Percentiles rank a stretch among this genome's conserved stretches.
phyloP scores from a whole-genome alignment of 2,329 filamentous ascomycete species.

The Paracoccidioides lutzii region DNA sequence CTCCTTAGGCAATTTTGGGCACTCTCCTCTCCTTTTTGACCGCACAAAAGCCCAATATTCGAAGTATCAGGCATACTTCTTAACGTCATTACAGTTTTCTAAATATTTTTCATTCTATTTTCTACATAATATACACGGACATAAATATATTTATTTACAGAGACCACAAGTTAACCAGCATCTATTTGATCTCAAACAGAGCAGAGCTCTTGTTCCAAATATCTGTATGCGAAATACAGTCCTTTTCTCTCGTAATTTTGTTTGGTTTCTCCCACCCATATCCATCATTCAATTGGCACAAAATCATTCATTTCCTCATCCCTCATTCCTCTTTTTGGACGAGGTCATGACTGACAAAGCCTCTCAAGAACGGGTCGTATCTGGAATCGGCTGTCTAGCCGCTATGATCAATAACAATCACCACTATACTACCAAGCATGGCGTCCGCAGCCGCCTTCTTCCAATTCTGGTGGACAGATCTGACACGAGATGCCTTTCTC shows the following conservation, averaged over 20 bases:
- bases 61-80: constrained; percentile 3
- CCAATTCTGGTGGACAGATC: constrained; percentile 26
- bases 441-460: constrained; percentile 16
- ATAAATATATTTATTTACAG: neutral
- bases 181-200: neutral
- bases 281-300: neutral
- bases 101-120: neutral
- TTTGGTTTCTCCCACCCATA: neutral
- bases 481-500: constrained; percentile 22
- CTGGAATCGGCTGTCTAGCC: neutral
- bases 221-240: neutral
- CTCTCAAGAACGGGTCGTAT: neutral
- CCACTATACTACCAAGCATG: constrained; percentile 1
- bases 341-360: constrained; percentile 3
- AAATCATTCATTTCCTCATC: neutral
- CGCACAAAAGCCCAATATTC: neutral
- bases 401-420: constrained; percentile 1
- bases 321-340: neutral
- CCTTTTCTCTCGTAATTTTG: neutral
- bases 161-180: neutral
- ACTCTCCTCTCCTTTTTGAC: neutral
- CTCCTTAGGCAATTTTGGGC: neutral
- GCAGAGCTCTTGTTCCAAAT: neutral
- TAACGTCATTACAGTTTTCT: neutral
- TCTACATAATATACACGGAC: neutral